Conservation (phyloP, 31 red algal species). For the Asparagopsis taxiformis region DNA sequence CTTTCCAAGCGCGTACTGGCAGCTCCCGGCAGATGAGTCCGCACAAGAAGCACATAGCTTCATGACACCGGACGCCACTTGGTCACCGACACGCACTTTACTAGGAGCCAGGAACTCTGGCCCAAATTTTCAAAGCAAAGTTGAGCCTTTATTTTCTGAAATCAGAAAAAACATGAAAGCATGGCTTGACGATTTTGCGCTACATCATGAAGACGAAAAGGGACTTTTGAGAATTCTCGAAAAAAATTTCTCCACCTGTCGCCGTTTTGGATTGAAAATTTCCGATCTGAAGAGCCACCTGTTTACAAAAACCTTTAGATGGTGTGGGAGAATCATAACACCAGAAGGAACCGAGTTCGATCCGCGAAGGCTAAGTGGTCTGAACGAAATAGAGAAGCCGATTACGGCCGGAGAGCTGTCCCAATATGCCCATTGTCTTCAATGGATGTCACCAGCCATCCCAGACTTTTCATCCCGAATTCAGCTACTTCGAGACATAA, state of each 20-base stretch:
- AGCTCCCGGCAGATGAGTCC: not conserved
- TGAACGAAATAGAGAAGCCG: not conserved
- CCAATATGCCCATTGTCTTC: not conserved
- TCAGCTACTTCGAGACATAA: not conserved
- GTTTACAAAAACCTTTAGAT: conserved; percentile 4
- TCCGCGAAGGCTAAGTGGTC: not conserved
- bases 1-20: not conserved
- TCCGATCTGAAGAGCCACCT: not conserved
- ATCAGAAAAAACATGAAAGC: not conserved
- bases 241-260: not conserved
- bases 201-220: not conserved
- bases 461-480: not conserved
- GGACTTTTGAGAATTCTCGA: not conserved
- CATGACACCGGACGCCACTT: not conserved
- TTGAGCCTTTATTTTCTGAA: not conserved
- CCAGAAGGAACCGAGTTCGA: not conserved
- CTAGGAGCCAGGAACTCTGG: not conserved
- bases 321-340: not conserved
- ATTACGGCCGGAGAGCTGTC: not conserved
- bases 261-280: not conserved
- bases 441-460: conserved; percentile 1
- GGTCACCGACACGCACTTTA: not conserved
- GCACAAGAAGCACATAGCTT: conserved; percentile 1
- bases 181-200: not conserved
- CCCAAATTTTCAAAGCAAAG: not conserved